phyloP scores from a whole-genome alignment of 768 basidiomycete species.

The Antrodiella citrinella region DNA sequence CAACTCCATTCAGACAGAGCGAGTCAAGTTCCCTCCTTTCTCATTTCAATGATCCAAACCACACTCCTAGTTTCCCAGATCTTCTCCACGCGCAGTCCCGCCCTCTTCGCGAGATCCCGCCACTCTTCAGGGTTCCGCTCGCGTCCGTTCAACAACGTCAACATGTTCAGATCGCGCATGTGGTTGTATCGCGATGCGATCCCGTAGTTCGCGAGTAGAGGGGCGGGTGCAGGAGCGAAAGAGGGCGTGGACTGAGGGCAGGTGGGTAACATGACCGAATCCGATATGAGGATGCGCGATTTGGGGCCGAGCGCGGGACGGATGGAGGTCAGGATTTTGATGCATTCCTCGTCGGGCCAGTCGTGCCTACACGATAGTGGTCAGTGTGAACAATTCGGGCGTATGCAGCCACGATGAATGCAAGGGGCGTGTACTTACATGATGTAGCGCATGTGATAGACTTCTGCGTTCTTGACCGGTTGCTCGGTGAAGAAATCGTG shows the following conservation, averaged over 20 bases:
- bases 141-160: constrained; percentile 8
- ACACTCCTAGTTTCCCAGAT: constrained; percentile 10
- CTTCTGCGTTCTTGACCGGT: constrained; percentile 9
- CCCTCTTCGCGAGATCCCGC: constrained; percentile 3
- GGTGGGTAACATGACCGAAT: not conserved
- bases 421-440: constrained; percentile 2
- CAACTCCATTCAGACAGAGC: not conserved
- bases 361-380: constrained; percentile 5
- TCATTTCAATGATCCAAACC: constrained; percentile 8
- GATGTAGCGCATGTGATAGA: constrained; percentile 9
- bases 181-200: constrained; percentile 1
- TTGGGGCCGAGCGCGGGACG: constrained; percentile 2
- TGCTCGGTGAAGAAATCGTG: constrained; percentile 14
- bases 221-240: constrained; percentile 7
- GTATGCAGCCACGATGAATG: not conserved
- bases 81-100: constrained; percentile 6
- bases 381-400: not conserved
- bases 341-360: constrained; percentile 9
- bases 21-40: constrained; percentile 4
- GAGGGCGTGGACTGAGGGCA: not conserved
- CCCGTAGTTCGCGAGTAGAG: constrained; percentile 11
- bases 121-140: constrained; percentile 9
- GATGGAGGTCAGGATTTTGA: constrained; percentile 5
- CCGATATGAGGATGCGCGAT: constrained; percentile 8
- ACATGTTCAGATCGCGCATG: constrained; percentile 11